A percentile compares a stretch with the other conserved stretches of the same genome.
phyloP scores from a whole-genome alignment of 2,329 filamentous ascomycete species.

The Stemphylium beticola region DNA sequence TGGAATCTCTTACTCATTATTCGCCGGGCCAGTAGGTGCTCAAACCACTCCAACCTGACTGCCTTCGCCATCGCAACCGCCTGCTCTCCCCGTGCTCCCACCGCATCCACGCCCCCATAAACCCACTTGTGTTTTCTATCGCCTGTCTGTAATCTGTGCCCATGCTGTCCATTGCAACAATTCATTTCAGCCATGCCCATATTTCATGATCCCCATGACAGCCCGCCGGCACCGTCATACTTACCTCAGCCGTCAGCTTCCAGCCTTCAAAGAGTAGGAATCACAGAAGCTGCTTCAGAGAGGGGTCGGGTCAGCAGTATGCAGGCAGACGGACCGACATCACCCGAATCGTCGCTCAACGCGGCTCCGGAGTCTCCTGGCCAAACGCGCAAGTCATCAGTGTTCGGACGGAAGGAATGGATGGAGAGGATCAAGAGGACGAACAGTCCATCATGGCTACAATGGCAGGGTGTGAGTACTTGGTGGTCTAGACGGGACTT shows the following conservation, averaged over 20 bases:
- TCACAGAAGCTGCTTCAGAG: slow-evolving; percentile 12
- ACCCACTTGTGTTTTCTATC: slow-evolving; percentile 15
- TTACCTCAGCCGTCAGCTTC: slow-evolving; percentile 22
- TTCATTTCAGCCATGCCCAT: slow-evolving; percentile 44
- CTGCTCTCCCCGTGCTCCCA: slow-evolving; percentile 30
- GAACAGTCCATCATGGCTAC: slow-evolving; percentile 76
- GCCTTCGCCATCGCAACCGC: slow-evolving; percentile 29
- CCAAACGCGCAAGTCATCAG: slow-evolving; percentile 30
- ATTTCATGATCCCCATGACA: slow-evolving; percentile 47
- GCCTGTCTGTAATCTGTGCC: slow-evolving; percentile 17
- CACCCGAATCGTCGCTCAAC: slow-evolving; percentile 6
- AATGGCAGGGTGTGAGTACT: slow-evolving; percentile 58
- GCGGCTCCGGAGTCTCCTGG: slow-evolving; percentile 25
- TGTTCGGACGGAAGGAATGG: slow-evolving; percentile 72
- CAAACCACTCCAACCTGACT: slow-evolving; percentile 36
- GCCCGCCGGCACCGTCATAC: slow-evolving; percentile 28
- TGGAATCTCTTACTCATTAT: slow-evolving; percentile 37
- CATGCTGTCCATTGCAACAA: slow-evolving; percentile 32
- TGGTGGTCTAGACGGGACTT: not conserved
- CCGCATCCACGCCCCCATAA: slow-evolving; percentile 11
- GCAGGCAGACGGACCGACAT: slow-evolving; percentile 10
- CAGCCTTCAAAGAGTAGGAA: slow-evolving; percentile 25
- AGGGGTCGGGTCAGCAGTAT: slow-evolving; percentile 12
- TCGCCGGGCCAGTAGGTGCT: slow-evolving; percentile 42
- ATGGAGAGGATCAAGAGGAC: slow-evolving; percentile 84